These are phyloP conservation scores for Aspergillus diversus DNA, from an alignment of 495 filamentous ascomycete genomes.

Conservation along the genomic window DNA sequence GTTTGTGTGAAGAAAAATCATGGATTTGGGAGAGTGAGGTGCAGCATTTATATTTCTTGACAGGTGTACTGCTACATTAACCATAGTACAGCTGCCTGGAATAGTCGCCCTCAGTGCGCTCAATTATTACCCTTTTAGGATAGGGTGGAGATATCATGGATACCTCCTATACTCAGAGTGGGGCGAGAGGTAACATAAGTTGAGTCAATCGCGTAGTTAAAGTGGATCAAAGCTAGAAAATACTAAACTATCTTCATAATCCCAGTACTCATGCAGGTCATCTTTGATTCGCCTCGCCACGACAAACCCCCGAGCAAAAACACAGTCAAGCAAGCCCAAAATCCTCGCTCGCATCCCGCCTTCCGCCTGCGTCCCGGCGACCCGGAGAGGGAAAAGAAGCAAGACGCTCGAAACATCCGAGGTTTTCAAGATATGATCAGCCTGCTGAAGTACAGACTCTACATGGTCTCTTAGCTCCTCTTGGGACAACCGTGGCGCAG, in stretches of 20 bases:
- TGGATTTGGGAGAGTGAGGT: neutral
- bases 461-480: neutral
- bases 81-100: conserved; percentile 1
- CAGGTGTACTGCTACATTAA: no score
- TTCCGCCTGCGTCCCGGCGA: conserved; percentile 4
- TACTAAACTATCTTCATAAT: neutral
- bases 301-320: conserved; percentile 8
- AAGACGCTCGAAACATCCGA: conserved; percentile 7
- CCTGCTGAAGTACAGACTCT: neutral
- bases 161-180: neutral
- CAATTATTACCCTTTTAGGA: conserved; percentile 9
- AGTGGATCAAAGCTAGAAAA: neutral
- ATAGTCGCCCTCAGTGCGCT: conserved; percentile 6
- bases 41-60: neutral
- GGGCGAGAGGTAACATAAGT: neutral
- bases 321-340: conserved; percentile 2
- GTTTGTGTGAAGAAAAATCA: no score
- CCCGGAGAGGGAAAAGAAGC: conserved; percentile 2
- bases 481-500: neutral
- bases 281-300: conserved; percentile 4
- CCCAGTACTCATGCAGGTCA: conserved; percentile 5
- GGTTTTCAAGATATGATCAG: conserved; percentile 4
- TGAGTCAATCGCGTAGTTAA: neutral
- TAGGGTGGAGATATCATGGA: neutral
- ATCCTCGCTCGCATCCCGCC: conserved; percentile 1